Evolutionary conservation across 2,329 filamentous ascomycete genomes (phyloP), one percentile per base, ranked within the genome.

Genomic region (Cytospora paraplurivora): DNA sequence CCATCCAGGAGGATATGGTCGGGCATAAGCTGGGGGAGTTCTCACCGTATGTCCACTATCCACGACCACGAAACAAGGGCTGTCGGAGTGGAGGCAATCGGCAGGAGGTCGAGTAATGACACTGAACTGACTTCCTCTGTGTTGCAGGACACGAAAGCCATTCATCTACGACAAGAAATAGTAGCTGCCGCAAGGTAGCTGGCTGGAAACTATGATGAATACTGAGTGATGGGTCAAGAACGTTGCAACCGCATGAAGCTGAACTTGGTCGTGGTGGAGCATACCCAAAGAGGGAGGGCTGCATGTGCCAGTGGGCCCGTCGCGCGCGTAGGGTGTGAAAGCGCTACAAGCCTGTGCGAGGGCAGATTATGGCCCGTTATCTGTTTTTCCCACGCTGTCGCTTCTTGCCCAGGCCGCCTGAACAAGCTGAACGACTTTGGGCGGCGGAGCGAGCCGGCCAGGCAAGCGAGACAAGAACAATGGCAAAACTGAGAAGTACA

Each of bases 11-110:
- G 75, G 91, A 97, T 72, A 97, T 97, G 93, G 93, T 97, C 56
- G 93, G 93, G 60, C 90, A 95, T 77, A 97, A 97, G 79, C 82
- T 97, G 69, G 93, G 93, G 71, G 93, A 97, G 78, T 97, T 97
- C 76, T 88, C 92, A 67, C 81, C 86, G 93, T 97, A 85, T 72
- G 92, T 86, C 56, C 8, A 17, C 1, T 1, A 21, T 17, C 15
- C 17, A 21, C 21, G 15, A 11, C 3, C 34, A n/a, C n/a, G 11
- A 6, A 6, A 37, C 17, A n/a, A 3, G 7, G 5, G 2, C 11
- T 32, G 13, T 8, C 15, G 41, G 41, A 11, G 8, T 11, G 19
- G 17, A n/a, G 54, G 51, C 12, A 11, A 7, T 1, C 15, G 15
- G 17, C n/a, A n/a, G 2, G 12, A 4, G 41, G 6, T 8, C 1